Percentiles rank a stretch among this genome's conserved stretches.
Evolutionary conservation across 805 yeast species (phyloP).

Genomic region (Maudiozyma bulderi): DNA sequence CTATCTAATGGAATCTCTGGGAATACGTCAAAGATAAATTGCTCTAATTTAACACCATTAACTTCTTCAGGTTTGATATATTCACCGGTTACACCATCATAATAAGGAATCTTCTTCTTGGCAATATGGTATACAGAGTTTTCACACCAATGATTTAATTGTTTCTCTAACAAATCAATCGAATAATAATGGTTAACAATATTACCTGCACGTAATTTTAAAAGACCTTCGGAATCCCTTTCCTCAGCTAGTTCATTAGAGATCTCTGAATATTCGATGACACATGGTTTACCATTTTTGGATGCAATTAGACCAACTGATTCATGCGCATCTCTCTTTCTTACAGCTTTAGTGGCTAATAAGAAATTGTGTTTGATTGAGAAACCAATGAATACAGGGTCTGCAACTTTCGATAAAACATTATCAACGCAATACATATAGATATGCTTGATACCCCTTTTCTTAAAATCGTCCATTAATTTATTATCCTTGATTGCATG

Average conservation of each 20-base stretch:
- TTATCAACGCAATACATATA: constrained; percentile 98
- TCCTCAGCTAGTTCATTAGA: constrained; percentile 61
- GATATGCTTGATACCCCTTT: constrained; percentile 70
- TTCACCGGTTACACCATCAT: constrained; percentile 39
- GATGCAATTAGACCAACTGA: constrained; percentile 86
- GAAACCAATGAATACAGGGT: constrained; percentile 78
- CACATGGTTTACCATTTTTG: constrained; percentile 64
- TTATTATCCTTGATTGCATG: constrained; percentile 62
- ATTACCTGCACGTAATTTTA: constrained; percentile 85
- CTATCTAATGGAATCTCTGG: constrained; percentile 57
- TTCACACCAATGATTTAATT: constrained; percentile 61
- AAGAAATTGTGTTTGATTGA: constrained; percentile 57
- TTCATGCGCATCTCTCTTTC: constrained; percentile 81
- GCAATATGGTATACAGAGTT: constrained; percentile 92
- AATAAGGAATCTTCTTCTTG: constrained; percentile 68
- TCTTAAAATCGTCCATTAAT: constrained; percentile 56
- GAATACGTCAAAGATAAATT: constrained; percentile 93
- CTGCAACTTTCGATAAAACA: constrained; percentile 83
- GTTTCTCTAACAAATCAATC: constrained; percentile 52
- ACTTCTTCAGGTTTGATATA: constrained; percentile 58
- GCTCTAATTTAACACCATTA: constrained; percentile 92
- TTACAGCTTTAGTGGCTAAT: constrained; percentile 87
- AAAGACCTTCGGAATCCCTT: constrained; percentile 48
- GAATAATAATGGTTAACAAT: constrained; percentile 95
- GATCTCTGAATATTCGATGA: constrained; percentile 91